Conservation (phyloP, 352 stramenopile species). For the Globisporangium yorkense region DNA sequence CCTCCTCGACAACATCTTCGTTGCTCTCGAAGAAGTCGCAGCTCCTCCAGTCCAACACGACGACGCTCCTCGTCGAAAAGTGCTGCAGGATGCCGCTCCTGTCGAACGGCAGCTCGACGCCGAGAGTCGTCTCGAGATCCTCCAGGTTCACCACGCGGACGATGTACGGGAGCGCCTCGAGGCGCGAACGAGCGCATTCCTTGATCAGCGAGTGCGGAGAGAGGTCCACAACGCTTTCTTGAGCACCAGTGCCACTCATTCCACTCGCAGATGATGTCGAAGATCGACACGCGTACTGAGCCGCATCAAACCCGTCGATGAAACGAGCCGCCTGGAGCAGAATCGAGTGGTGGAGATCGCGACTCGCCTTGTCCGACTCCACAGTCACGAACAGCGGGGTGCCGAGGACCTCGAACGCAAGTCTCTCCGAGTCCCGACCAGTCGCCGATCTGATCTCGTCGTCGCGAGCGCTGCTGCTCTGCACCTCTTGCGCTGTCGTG, state of each 20-base stretch:
- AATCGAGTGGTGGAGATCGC: constrained; percentile 63
- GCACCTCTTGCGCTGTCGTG: background rate
- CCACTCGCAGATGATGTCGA: no score
- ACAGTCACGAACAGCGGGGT: constrained; percentile 73
- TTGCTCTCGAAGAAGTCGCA: constrained; percentile 8
- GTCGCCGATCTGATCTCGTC: constrained; percentile 4
- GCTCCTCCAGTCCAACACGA: constrained; percentile 66
- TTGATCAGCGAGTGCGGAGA: constrained; percentile 1
- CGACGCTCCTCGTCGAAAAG: constrained; percentile 68
- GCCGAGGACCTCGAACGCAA: constrained; percentile 49
- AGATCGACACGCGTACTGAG: constrained; percentile 3
- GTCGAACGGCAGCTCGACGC: constrained; percentile 37
- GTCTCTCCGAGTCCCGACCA: constrained; percentile 13
- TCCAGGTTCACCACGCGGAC: constrained; percentile 58
- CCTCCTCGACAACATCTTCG: constrained; percentile 22
- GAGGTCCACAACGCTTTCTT: background rate
- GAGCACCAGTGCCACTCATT: background rate
- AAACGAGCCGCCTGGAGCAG: constrained; percentile 64
- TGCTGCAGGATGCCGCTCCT: constrained; percentile 53
- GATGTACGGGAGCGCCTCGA: constrained; percentile 36
- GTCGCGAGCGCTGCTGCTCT: background rate
- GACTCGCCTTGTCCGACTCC: constrained; percentile 50
- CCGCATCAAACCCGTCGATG: constrained; percentile 16
- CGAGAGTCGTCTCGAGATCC: constrained; percentile 33
- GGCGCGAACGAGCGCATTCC: constrained; percentile 1